Evolutionary conservation across 2,329 filamentous ascomycete genomes (phyloP), one percentile per base, ranked within the genome.

Genomic region (Aspergillus awamori): DNA sequence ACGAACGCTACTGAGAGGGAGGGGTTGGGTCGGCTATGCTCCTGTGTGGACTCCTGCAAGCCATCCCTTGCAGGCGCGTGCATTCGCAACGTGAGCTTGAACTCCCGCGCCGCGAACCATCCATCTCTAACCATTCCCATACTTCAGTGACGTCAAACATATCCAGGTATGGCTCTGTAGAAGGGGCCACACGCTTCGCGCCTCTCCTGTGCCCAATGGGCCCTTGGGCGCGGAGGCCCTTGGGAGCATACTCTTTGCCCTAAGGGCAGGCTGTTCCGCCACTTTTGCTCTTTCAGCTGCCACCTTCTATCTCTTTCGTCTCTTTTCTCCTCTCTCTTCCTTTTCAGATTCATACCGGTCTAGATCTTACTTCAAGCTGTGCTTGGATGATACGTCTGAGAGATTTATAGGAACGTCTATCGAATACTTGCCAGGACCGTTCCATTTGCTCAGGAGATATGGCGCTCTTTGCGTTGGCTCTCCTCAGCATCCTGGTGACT

Each of bases 71-170:
- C 74, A 68, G 69, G 61, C 58, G 57, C 57, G 59, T 67, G 63
- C 67, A 69, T 70, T 70, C 67, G 65, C 69, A 73, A 73, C 70
- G 67, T 72, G 74, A 70, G 65, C 59, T 64, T 64, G 56, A 66
- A 66, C 65, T 62, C 47, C 13, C 45, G 45, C 66, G 67, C 65
- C 62, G 65, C 60, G 63, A 66, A 65, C 63, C 61, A 62, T 65
- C 69, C 68, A 33, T 70, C 70, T 63, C 64, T 69, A 63, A 70
- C 68, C 68, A 67, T 69, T 67, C 67, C 65, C 71, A 75, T 74
- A 73, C 70, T 73, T 72, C 58, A 55, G 67, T 75, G 74, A 76
- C 69, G 72, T 75, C 67, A 64, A 72, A 65, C 72, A 77, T 77
- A 76, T 73, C 69, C 65, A 76, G 69, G 69, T 63, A 77, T 76